A percentile compares a stretch with the other conserved stretches of the same genome.
These are phyloP conservation scores for Pythium brachiatum DNA, from an alignment of 352 stramenopile species.

Conservation along the genomic window DNA sequence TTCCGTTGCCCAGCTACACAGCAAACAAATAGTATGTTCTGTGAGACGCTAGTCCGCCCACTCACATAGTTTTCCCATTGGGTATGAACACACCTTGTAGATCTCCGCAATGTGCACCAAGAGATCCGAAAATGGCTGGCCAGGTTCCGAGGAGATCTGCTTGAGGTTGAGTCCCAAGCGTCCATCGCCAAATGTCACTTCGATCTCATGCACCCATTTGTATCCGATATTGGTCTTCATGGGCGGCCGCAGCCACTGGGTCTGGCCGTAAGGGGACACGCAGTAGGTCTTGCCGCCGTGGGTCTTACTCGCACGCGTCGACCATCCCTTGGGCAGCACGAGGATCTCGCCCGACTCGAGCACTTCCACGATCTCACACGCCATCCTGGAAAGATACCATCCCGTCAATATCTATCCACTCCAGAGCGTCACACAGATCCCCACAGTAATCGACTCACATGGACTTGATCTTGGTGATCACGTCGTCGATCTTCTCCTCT, in stretches of 20 bases:
- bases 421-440: not conserved
- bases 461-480: conserved; percentile 57
- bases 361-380: conserved; percentile 59
- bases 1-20: conserved; percentile 57
- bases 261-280: conserved; percentile 80
- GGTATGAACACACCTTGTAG: conserved; percentile 48
- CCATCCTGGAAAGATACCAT: conserved; percentile 28
- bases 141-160: conserved; percentile 72
- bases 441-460: conserved; percentile 31
- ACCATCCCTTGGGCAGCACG: conserved; percentile 76
- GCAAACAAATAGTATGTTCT: not conserved
- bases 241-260: conserved; percentile 76
- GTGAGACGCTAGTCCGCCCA: not conserved
- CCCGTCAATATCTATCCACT: not conserved
- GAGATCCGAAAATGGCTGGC: conserved; percentile 67
- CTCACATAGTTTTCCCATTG: not conserved
- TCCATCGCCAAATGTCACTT: conserved; percentile 77
- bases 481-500: conserved; percentile 62
- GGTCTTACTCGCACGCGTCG: conserved; percentile 76
- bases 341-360: conserved; percentile 72
- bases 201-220: conserved; percentile 82
- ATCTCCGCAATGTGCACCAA: conserved; percentile 81
- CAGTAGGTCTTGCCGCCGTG: conserved; percentile 86
- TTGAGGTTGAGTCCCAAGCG: conserved; percentile 81
- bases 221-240: conserved; percentile 74